Percentiles rank a stretch among this genome's conserved stretches.
phyloP scores from a whole-genome alignment of 331 rosid species.

The Pyrus hybrid region DNA sequence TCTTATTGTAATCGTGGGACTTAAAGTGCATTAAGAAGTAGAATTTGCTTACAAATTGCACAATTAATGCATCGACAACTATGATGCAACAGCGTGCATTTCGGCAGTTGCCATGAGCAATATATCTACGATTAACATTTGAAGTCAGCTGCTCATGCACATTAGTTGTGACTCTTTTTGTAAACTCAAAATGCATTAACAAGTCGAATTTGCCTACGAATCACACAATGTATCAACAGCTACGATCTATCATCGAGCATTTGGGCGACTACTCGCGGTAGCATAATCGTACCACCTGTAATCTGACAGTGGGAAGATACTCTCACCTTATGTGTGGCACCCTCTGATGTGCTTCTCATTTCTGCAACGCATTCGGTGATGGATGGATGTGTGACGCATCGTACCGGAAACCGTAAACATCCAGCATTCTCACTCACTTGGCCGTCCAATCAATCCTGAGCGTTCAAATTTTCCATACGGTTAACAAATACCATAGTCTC shows the following conservation, averaged over 20 bases:
- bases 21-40: neutral
- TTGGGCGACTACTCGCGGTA: neutral
- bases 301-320: neutral
- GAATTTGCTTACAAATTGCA: neutral
- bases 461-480: neutral
- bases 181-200: neutral
- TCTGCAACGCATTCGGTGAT: neutral
- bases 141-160: neutral
- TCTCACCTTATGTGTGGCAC: neutral
- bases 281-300: neutral
- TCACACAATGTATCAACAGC: neutral
- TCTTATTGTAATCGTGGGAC: neutral
- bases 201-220: neutral
- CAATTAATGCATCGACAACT: neutral
- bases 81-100: neutral
- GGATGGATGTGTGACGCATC: neutral
- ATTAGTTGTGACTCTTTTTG: no score
- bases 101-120: neutral
- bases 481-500: neutral
- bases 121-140: no score
- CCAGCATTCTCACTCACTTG: neutral
- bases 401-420: neutral
- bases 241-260: neutral
- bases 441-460: conserved; percentile 25
- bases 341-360: neutral